Percentiles rank a stretch among this genome's conserved stretches.
phyloP scores from a whole-genome alignment of 2,329 filamentous ascomycete species.

The Leptosphaerulina australis region DNA sequence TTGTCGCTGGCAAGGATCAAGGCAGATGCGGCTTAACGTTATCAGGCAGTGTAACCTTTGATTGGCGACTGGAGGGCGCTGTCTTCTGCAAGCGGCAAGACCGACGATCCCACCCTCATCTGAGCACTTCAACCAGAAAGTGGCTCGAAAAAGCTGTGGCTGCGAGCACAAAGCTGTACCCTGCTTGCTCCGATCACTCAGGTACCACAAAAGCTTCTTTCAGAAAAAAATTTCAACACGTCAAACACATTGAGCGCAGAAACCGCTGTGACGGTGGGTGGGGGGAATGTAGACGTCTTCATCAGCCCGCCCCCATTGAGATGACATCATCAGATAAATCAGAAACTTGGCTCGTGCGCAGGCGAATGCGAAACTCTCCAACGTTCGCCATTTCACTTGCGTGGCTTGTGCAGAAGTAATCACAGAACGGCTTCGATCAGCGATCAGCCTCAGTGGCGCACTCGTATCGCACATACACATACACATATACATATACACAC shows the following conservation, averaged over 20 bases:
- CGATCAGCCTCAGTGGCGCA: conserved; percentile 10
- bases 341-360: conserved; percentile 15
- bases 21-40: conserved; percentile 24
- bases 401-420: conserved; percentile 14
- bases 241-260: not conserved
- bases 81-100: conserved; percentile 34
- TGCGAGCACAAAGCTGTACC: conserved; percentile 19
- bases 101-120: conserved; percentile 28
- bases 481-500: not conserved
- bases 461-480: not conserved
- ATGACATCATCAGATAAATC: conserved; percentile 13
- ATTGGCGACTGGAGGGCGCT: conserved; percentile 32
- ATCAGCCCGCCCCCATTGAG: conserved; percentile 7
- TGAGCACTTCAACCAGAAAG: conserved; percentile 24
- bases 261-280: not conserved
- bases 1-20: conserved; percentile 21
- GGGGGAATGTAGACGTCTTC: conserved; percentile 14
- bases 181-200: conserved; percentile 29
- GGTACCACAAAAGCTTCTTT: conserved; percentile 26
- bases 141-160: conserved; percentile 28
- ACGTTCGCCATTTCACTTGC: conserved; percentile 8
- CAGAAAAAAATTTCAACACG: not conserved
- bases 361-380: conserved; percentile 6
- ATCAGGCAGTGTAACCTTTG: not conserved
- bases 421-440: conserved; percentile 4